These are phyloP conservation scores for Solanum hybrid DNA, from an alignment of 305 asterid genomes.

Conservation along the genomic window DNA sequence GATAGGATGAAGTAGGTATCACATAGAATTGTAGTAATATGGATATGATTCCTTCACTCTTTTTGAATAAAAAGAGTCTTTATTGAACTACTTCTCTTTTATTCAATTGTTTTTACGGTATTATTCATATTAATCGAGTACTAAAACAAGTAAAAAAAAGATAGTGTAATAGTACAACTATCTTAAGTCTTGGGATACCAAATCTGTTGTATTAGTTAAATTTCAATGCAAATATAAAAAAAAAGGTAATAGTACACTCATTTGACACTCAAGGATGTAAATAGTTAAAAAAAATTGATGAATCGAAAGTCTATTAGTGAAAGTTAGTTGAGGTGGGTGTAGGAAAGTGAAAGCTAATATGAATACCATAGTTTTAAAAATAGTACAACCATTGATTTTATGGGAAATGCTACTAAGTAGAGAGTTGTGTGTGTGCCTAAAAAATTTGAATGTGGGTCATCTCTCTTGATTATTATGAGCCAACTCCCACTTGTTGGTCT, in stretches of 20 bases:
- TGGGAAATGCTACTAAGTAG: not conserved
- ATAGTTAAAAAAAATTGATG: not conserved
- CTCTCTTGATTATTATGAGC: not conserved
- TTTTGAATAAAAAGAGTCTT: not conserved
- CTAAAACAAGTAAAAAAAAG: not conserved
- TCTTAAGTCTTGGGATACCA: not conserved
- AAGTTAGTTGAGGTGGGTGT: not conserved
- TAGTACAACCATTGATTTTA: not conserved
- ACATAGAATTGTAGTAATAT: not conserved
- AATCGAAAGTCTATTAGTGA: not conserved
- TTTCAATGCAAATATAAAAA: not conserved
- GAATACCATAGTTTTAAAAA: not conserved
- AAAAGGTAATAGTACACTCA: not conserved
- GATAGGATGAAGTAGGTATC: not conserved
- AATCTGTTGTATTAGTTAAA: not conserved
- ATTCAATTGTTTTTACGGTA: not conserved
- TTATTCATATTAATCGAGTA: not conserved
- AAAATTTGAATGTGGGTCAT: constrained; percentile 19
- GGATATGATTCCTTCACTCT: not conserved
- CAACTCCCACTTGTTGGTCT: constrained; percentile 26
- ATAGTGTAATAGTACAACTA: not conserved
- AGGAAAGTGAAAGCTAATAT: not conserved
- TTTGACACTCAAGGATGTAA: not conserved
- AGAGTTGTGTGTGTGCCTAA: not conserved
- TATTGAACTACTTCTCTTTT: not conserved